These are phyloP conservation scores for Globisporangium cederbergense DNA, from an alignment of 352 stramenopile species.

Conservation along the genomic window DNA sequence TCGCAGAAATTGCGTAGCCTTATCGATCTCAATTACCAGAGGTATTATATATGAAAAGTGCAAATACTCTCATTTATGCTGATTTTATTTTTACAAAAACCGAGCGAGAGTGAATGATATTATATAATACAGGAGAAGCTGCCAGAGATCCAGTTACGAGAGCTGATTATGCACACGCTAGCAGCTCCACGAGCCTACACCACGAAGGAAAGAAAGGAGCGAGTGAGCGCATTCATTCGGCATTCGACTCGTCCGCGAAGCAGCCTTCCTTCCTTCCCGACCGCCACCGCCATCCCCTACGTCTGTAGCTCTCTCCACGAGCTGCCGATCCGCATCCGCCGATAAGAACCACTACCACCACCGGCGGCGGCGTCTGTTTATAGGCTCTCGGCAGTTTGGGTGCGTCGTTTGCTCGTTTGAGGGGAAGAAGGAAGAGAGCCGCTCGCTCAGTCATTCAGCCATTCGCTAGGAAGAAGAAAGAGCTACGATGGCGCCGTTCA, in stretches of 20 bases:
- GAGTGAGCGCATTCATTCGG: not conserved
- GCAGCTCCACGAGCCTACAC: not conserved
- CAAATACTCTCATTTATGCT: not conserved
- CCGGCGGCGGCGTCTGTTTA: not conserved
- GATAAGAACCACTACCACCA: not conserved
- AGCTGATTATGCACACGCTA: slow-evolving; percentile 1
- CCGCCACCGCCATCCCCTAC: too few species aligned
- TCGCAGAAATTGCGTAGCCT: too few species aligned
- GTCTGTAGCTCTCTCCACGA: not conserved
- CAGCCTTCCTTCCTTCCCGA: not conserved
- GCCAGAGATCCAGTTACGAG: not conserved
- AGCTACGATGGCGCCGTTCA: slow-evolving; percentile 11
- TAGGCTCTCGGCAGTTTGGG: not conserved
- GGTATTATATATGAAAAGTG: not conserved
- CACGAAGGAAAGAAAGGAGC: not conserved
- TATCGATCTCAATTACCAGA: not conserved
- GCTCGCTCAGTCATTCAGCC: not conserved
- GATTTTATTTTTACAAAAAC: not conserved
- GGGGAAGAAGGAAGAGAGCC: not conserved
- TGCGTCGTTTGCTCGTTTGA: not conserved
- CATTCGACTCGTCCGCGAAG: not conserved
- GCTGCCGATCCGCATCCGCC: not conserved
- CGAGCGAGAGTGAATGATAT: not conserved
- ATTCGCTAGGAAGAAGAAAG: not conserved
- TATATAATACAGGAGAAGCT: not conserved